Conservation (phyloP, 257 asterid genomes). For the Rubia yunnanensis region DNA sequence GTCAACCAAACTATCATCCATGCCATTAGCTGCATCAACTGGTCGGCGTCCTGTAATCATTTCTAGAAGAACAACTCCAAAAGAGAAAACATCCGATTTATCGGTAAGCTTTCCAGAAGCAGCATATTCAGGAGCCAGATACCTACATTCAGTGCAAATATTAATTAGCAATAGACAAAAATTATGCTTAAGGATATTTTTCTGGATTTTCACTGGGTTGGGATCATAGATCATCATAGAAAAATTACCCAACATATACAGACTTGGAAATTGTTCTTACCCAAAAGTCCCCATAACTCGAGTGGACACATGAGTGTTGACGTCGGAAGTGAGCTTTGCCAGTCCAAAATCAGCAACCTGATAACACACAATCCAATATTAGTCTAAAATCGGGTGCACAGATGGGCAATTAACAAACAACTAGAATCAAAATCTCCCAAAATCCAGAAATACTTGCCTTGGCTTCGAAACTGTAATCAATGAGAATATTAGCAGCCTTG, state of each 20-base stretch:
- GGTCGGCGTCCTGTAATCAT: slow-evolving; percentile 91
- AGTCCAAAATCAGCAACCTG: slow-evolving; percentile 99
- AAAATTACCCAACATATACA: neutral
- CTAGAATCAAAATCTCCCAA: neutral
- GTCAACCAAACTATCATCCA: slow-evolving; percentile 85
- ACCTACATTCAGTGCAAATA: slow-evolving; percentile 32
- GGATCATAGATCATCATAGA: neutral
- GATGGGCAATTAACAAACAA: neutral
- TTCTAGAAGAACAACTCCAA: slow-evolving; percentile 90
- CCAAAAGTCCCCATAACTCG: slow-evolving; percentile 98
- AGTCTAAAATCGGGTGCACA: slow-evolving; percentile 8
- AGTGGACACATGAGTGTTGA: slow-evolving; percentile 80
- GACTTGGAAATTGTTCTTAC: slow-evolving; percentile 25
- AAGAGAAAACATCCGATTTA: slow-evolving; percentile 90
- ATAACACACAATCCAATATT: slow-evolving; percentile 13
- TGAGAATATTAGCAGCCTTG: slow-evolving; percentile 81
- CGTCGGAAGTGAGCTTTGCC: slow-evolving; percentile 62
- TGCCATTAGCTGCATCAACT: slow-evolving; percentile 46
- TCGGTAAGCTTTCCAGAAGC: slow-evolving; percentile 88
- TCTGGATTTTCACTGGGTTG: neutral
- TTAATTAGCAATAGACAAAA: neutral
- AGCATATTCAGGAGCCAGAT: slow-evolving; percentile 98
- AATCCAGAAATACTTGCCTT: slow-evolving; percentile 35
- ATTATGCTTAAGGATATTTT: neutral
- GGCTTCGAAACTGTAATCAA: slow-evolving; percentile 79